A percentile compares a stretch with the other conserved stretches of the same genome.
Conservation (phyloP, 805 yeast genomes). For the Suhomyces tanzawaensis region DNA sequence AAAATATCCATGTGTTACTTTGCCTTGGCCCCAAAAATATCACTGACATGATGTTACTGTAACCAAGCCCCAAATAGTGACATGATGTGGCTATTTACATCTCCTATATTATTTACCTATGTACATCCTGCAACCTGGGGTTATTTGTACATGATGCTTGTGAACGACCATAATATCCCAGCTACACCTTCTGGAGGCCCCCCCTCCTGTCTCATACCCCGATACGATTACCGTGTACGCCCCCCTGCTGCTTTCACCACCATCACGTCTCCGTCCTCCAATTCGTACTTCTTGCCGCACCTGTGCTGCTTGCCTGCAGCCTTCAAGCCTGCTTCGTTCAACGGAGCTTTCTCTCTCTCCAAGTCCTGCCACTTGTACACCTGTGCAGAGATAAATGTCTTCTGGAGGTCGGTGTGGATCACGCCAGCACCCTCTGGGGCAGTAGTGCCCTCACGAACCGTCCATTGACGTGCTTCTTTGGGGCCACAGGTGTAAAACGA, state of each 20-base stretch:
- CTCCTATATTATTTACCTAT: no score
- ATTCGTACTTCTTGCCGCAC: constrained; percentile 74
- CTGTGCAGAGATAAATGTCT: constrained; percentile 76
- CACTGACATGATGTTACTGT: no score
- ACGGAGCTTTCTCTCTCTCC: constrained; percentile 35
- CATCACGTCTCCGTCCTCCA: constrained; percentile 83
- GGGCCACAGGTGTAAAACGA: constrained; percentile 89
- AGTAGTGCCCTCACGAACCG: constrained; percentile 66
- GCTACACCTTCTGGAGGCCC: no score
- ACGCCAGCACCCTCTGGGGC: constrained; percentile 92
- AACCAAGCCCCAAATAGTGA: no score
- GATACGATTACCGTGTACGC: constrained; percentile 27
- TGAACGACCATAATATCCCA: no score
- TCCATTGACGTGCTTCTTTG: constrained; percentile 86
- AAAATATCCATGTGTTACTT: no score
- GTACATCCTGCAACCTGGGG: no score
- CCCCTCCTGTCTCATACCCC: no score
- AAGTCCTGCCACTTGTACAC: constrained; percentile 69
- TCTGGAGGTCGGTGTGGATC: constrained; percentile 80
- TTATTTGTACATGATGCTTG: no score
- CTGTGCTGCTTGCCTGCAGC: constrained; percentile 58
- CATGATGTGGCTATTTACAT: no score
- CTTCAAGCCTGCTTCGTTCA: constrained; percentile 51
- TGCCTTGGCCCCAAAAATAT: no score
- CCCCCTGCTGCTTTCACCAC: constrained; percentile 72